phyloP scores from a whole-genome alignment of 371 early-diverging fungal species.

The Apophysomyces sp. region DNA sequence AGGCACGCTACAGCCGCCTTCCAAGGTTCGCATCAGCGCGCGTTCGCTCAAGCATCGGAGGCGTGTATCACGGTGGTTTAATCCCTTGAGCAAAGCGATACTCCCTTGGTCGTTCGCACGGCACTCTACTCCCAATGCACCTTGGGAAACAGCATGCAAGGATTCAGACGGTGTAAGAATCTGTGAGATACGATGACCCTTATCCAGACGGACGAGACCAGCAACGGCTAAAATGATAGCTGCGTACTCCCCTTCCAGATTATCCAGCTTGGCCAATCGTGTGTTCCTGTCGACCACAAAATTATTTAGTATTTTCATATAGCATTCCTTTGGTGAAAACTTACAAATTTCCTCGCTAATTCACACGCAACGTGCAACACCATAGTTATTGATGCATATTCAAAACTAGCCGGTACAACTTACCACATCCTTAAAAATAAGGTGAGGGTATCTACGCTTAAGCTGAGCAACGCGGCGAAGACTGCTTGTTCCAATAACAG shows the following conservation, averaged over 20 bases:
- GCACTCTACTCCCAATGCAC: constrained; percentile 89
- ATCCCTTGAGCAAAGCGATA: constrained; percentile 44
- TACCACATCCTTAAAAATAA: constrained; percentile 83
- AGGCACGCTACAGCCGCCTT: constrained; percentile 97
- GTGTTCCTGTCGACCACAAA: constrained; percentile 62
- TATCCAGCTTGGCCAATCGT: constrained; percentile 89
- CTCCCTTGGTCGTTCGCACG: constrained; percentile 64
- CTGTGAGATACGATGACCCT: constrained; percentile 71
- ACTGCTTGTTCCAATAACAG: constrained; percentile 90
- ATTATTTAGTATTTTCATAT: not conserved
- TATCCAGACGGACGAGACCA: constrained; percentile 76
- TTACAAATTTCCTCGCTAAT: constrained; percentile 50
- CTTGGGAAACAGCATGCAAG: constrained; percentile 95
- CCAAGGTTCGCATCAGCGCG: constrained; percentile 84
- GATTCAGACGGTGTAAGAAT: constrained; percentile 62
- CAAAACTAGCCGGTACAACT: constrained; percentile 15
- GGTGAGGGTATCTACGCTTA: constrained; percentile 72
- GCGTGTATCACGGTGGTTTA: constrained; percentile 71
- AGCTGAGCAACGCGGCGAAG: constrained; percentile 91
- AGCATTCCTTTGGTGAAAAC: constrained; percentile 9
- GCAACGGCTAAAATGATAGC: constrained; percentile 91
- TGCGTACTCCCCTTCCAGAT: constrained; percentile 65
- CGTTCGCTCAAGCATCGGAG: constrained; percentile 83
- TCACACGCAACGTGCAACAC: no score
- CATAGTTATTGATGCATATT: not conserved